These are phyloP conservation scores for Calonectria multiphialidica DNA, from an alignment of 2,329 filamentous ascomycete genomes.

Conservation along the genomic window DNA sequence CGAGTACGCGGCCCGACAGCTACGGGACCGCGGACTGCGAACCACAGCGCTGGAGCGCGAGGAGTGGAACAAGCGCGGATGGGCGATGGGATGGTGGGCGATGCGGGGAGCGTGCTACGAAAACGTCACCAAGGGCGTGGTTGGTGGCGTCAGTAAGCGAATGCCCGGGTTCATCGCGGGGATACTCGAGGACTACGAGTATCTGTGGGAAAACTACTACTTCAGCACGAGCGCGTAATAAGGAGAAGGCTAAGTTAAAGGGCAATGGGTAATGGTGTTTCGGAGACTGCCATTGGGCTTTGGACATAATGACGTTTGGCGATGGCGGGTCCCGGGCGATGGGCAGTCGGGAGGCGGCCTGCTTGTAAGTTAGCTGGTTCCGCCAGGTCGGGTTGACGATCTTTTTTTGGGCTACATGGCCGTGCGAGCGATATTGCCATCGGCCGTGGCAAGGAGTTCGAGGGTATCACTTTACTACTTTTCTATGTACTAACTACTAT, in stretches of 20 bases:
- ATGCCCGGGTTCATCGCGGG: constrained; percentile 85
- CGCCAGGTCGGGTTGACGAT: constrained; percentile 5
- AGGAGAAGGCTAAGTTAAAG: not conserved
- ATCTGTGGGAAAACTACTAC: constrained; percentile 98
- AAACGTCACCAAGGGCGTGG: constrained; percentile 83
- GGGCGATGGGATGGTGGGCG: constrained; percentile 94
- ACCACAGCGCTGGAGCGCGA: constrained; percentile 91
- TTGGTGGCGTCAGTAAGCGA: constrained; percentile 79
- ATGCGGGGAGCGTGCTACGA: constrained; percentile 99
- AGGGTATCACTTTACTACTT: not conserved
- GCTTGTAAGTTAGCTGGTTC: not conserved
- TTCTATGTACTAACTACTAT: constrained; percentile 8
- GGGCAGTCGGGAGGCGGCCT: not conserved
- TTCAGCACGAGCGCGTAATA: constrained; percentile 72
- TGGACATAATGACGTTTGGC: not conserved
- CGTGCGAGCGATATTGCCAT: constrained; percentile 5
- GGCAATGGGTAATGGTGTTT: constrained; percentile 5
- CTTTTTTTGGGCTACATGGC: constrained; percentile 7
- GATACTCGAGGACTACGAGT: constrained; percentile 95
- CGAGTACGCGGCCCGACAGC: constrained; percentile 89
- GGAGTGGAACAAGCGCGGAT: constrained; percentile 88
- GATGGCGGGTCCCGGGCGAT: not conserved
- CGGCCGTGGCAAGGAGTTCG: not conserved
- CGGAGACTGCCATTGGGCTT: not conserved
- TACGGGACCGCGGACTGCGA: constrained; percentile 79